Conservation (phyloP, 768 basidiomycete genomes). For the Clavulina sp. region DNA sequence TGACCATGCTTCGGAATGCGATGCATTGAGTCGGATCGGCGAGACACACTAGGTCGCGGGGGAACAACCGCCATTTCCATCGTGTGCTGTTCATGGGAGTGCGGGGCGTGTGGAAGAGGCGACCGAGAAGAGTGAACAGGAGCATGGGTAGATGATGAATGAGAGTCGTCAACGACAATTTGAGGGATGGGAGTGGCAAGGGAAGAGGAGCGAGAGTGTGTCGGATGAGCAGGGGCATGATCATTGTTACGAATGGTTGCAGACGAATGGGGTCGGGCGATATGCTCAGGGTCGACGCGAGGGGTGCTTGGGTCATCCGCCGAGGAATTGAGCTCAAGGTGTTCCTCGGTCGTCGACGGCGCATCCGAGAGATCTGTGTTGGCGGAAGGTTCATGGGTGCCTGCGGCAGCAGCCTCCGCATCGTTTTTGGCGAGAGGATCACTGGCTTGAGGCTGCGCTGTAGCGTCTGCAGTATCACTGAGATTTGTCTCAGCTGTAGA, state of each 20-base stretch:
- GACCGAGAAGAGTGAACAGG: background rate
- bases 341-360: no score
- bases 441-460: background rate
- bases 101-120: background rate
- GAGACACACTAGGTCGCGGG: no score
- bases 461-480: background rate
- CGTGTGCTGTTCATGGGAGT: background rate
- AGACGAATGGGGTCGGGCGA: background rate
- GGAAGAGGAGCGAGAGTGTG: background rate
- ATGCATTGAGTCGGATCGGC: no score
- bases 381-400: no score
- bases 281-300: background rate
- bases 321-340: no score
- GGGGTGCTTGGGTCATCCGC: no score
- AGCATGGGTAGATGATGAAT: background rate
- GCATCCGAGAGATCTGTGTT: no score
- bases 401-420: background rate
- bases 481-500: background rate
- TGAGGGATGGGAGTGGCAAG: background rate
- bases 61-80: no score
- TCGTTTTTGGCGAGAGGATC: background rate
- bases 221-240: background rate
- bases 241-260: background rate
- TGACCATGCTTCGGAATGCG: no score
- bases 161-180: background rate